These are phyloP conservation scores for Aspergillus alliaceus DNA, from an alignment of 2,329 filamentous ascomycete genomes.

Conservation along the genomic window DNA sequence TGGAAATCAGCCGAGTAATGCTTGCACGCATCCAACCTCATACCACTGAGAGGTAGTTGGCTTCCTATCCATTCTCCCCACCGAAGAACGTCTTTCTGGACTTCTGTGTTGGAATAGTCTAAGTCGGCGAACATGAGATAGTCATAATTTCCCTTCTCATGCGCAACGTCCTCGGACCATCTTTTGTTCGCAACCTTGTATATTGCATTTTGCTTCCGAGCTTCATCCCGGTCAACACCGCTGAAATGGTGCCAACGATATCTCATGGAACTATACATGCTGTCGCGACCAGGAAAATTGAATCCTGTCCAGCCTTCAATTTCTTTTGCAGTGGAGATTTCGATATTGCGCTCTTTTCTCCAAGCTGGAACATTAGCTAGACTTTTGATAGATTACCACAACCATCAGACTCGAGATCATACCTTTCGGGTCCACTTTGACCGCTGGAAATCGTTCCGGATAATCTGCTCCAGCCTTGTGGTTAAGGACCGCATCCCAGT, in stretches of 20 bases:
- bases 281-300: slow-evolving; percentile 62
- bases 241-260: slow-evolving; percentile 69
- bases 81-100: slow-evolving; percentile 61
- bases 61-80: slow-evolving; percentile 69
- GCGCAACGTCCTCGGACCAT: slow-evolving; percentile 63
- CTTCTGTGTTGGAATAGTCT: slow-evolving; percentile 65
- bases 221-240: slow-evolving; percentile 66
- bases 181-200: slow-evolving; percentile 65
- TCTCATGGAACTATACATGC: slow-evolving; percentile 60
- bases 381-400: too few species aligned
- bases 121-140: slow-evolving; percentile 73
- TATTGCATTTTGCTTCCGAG: slow-evolving; percentile 58
- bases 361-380: slow-evolving; percentile 31
- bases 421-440: slow-evolving; percentile 62
- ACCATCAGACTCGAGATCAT: background rate
- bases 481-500: slow-evolving; percentile 72
- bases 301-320: slow-evolving; percentile 70
- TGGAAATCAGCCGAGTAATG: slow-evolving; percentile 70
- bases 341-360: slow-evolving; percentile 49
- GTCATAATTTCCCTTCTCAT: slow-evolving; percentile 65
- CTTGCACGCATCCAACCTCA: slow-evolving; percentile 71
- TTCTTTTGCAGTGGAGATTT: slow-evolving; percentile 51
- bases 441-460: slow-evolving; percentile 61
- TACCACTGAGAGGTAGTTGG: slow-evolving; percentile 62
- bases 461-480: slow-evolving; percentile 70